These are phyloP conservation scores for Pseudogymnoascus sp. DNA, from an alignment of 2,329 filamentous ascomycete species.

Conservation along the genomic window DNA sequence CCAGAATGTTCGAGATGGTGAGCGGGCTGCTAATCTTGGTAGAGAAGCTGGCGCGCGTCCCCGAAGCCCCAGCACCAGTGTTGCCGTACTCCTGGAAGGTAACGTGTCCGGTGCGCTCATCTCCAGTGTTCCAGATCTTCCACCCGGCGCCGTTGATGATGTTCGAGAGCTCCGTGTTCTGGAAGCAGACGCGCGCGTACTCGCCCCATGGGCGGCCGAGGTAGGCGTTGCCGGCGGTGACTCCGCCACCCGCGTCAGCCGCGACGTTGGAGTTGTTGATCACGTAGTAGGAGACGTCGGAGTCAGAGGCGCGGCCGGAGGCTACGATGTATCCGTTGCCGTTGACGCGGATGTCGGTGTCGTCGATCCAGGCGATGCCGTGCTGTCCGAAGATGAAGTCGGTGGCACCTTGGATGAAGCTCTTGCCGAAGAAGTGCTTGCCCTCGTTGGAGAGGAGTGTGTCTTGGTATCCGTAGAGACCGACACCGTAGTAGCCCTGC, in stretches of 20 bases:
- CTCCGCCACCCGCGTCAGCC: slow-evolving; percentile 33
- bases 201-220: slow-evolving; percentile 47
- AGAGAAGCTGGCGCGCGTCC: slow-evolving; percentile 41
- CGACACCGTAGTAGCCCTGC: slow-evolving; percentile 51
- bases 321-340: slow-evolving; percentile 41
- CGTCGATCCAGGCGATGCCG: slow-evolving; percentile 44
- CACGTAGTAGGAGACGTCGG: slow-evolving; percentile 43
- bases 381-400: slow-evolving; percentile 54
- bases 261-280: slow-evolving; percentile 45
- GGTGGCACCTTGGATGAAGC: slow-evolving; percentile 49
- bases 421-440: slow-evolving; percentile 47
- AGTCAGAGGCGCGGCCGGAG: slow-evolving; percentile 34
- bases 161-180: slow-evolving; percentile 38
- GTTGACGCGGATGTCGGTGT: slow-evolving; percentile 39
- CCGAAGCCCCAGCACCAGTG: slow-evolving; percentile 41
- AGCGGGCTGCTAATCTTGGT: slow-evolving; percentile 35
- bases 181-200: slow-evolving; percentile 45
- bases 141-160: slow-evolving; percentile 47
- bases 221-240: slow-evolving; percentile 36
- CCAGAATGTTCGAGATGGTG: slow-evolving; percentile 38
- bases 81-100: slow-evolving; percentile 48
- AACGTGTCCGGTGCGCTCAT: slow-evolving; percentile 39
- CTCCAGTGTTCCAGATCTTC: slow-evolving; percentile 38
- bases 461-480: slow-evolving; percentile 50
- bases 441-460: slow-evolving; percentile 44